A percentile compares a stretch with the other conserved stretches of the same genome.
Conservation (phyloP, 2,329 filamentous ascomycete genomes). For the Penicillium sp. region DNA sequence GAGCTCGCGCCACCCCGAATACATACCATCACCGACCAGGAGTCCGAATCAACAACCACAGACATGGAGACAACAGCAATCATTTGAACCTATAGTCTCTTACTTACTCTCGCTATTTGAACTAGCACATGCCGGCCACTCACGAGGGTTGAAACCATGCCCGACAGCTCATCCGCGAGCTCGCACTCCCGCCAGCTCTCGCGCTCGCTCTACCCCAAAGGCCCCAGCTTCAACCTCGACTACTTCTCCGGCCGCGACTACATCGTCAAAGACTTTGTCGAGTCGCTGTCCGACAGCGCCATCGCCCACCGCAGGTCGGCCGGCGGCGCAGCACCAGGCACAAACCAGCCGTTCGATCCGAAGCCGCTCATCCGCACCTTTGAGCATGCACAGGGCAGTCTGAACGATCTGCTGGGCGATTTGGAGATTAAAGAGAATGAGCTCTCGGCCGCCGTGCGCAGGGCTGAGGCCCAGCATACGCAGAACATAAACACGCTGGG, state of each 20-base stretch:
- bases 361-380: slow-evolving; percentile 96
- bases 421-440: slow-evolving; percentile 89
- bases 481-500: slow-evolving; percentile 85
- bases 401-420: slow-evolving; percentile 62
- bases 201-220: slow-evolving; percentile 69
- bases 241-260: slow-evolving; percentile 90
- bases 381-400: slow-evolving; percentile 61
- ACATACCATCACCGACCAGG: no score
- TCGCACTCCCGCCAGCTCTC: slow-evolving; percentile 44
- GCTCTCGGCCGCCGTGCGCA: slow-evolving; percentile 79
- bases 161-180: slow-evolving; percentile 36
- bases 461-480: slow-evolving; percentile 88
- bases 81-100: not conserved
- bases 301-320: slow-evolving; percentile 74
- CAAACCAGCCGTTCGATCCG: slow-evolving; percentile 70
- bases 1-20: not conserved
- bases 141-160: slow-evolving; percentile 25
- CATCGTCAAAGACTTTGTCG: slow-evolving; percentile 96
- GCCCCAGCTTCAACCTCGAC: slow-evolving; percentile 79
- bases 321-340: slow-evolving; percentile 27
- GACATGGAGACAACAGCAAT: not conserved
- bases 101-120: not conserved
- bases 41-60: no score
- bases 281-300: slow-evolving; percentile 81
- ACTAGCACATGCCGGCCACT: not conserved